Conservation (phyloP, 2,329 filamentous ascomycete genomes). For the Nemania sp. region DNA sequence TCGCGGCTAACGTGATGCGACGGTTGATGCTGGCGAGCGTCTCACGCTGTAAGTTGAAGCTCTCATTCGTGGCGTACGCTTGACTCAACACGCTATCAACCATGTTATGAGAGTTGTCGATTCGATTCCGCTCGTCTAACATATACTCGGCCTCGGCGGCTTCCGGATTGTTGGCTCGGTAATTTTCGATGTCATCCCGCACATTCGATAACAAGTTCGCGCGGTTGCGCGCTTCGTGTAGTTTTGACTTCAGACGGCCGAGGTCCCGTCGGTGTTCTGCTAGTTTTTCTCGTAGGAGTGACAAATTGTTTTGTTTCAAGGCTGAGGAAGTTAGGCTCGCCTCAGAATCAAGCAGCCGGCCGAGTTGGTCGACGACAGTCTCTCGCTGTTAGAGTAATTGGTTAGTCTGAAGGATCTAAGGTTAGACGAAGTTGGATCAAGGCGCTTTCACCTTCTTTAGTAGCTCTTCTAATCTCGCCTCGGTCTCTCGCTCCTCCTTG, state of each 20-base stretch:
- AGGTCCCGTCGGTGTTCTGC: slow-evolving; percentile 88
- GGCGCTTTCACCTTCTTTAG: slow-evolving; percentile 75
- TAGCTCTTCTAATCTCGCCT: slow-evolving; percentile 85
- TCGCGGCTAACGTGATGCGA: slow-evolving; percentile 88
- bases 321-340: slow-evolving; percentile 86
- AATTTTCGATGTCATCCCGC: slow-evolving; percentile 90
- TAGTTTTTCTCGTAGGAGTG: slow-evolving; percentile 90
- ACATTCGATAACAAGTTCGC: slow-evolving; percentile 92
- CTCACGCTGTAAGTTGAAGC: slow-evolving; percentile 87
- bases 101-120: slow-evolving; percentile 91
- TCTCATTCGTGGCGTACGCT: slow-evolving; percentile 96
- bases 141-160: slow-evolving; percentile 95
- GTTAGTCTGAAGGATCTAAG: slow-evolving; percentile 28
- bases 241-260: slow-evolving; percentile 75
- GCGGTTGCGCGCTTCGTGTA: slow-evolving; percentile 83
- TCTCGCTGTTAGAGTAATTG: slow-evolving; percentile 73
- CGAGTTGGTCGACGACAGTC: slow-evolving; percentile 81
- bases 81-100: slow-evolving; percentile 92
- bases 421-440: neutral
- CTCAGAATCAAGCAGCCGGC: slow-evolving; percentile 93
- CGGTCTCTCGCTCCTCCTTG: slow-evolving; percentile 83
- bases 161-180: slow-evolving; percentile 83
- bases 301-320: slow-evolving; percentile 96
- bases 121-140: slow-evolving; percentile 85
- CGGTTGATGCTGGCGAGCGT: slow-evolving; percentile 89